Base-by-base conservation (phyloP, 768 basidiomycete genomes). In the Cubamyces lactineus region DNA sequence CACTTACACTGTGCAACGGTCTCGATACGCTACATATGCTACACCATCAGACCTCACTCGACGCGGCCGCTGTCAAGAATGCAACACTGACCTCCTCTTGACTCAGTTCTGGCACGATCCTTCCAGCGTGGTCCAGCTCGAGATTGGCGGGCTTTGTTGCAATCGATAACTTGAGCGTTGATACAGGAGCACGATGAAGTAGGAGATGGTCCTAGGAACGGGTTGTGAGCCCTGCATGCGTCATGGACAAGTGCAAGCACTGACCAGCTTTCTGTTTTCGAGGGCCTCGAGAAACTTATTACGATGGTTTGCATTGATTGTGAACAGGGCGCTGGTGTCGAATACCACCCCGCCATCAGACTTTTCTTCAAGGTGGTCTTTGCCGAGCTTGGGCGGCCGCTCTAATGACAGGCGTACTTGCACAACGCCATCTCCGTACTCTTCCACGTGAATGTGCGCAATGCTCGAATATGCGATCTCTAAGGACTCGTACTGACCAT, bases 401-500 rank as follows among this genome's bases (percentile, higher is more conserved):
- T 55, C 40, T 9, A 66, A 30, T 5, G 49, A 49, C n/a, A 69
- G 21, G 1, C 26, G 19, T 15, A 67, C 45, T 21, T 19, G 17
- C 41, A 28, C 17, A 5, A 17, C 28, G 39, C 7, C 26, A 1
- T 5, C 17, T 2, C 21, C 6, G 4, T 5, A 2, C 9, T 12
- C 46, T 16, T 38, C 34, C 2, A 66, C 26, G 19, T 48, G 30
- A 21, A 68, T 64, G 24, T 65, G 66, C 13, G 73, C 53, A 21
- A 82, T 61, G 19, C 69, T 73, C 0, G 68, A 41, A 68, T 82
- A 86, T 3, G 74, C 72, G 2, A 84, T 71, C 53, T 79, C 76
- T 21, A 87, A 71, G 4, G 83, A 84, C 42, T 87, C 86, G 46
- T 81, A 77, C 46, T 74, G 69, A 59, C 81, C 83, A 17, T 77